phyloP scores from a whole-genome alignment of 75 land plant species.

The Picea glauca region DNA sequence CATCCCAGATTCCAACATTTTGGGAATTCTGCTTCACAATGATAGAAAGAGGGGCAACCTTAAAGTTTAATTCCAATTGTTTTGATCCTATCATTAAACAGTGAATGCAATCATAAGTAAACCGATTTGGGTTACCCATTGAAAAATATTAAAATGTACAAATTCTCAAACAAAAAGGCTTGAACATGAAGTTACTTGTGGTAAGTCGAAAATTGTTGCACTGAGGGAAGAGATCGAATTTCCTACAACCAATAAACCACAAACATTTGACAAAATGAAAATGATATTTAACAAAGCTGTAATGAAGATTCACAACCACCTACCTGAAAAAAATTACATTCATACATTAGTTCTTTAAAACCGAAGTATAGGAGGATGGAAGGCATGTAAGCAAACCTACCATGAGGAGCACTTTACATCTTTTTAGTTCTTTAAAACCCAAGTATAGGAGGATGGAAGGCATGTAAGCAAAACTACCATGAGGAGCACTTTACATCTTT shows the following conservation, averaged over 20 bases:
- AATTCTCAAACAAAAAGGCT: background rate
- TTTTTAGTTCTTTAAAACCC: background rate
- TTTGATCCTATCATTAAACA: no score
- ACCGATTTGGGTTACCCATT: no score
- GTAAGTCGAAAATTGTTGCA: constrained; percentile 28
- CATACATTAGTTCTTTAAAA: background rate
- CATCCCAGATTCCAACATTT: no score
- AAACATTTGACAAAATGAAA: constrained; percentile 58
- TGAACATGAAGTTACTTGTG: constrained; percentile 47
- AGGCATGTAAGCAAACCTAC: background rate
- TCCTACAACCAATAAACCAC: constrained; percentile 1
- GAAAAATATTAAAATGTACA: no score
- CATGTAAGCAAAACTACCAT: background rate
- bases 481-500: background rate
- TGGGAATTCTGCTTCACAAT: no score
- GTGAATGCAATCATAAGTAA: no score
- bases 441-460: background rate
- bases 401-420: background rate
- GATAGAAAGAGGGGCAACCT: no score
- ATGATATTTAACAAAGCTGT: constrained; percentile 50
- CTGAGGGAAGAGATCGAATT: constrained; percentile 48
- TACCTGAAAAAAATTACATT: no score
- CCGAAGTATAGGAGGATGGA: background rate
- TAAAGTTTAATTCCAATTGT: no score
- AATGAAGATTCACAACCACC: constrained; percentile 16